These are phyloP conservation scores for Hyphopichia burtonii DNA, from an alignment of 1,139 yeast species.

Conservation along the genomic window DNA sequence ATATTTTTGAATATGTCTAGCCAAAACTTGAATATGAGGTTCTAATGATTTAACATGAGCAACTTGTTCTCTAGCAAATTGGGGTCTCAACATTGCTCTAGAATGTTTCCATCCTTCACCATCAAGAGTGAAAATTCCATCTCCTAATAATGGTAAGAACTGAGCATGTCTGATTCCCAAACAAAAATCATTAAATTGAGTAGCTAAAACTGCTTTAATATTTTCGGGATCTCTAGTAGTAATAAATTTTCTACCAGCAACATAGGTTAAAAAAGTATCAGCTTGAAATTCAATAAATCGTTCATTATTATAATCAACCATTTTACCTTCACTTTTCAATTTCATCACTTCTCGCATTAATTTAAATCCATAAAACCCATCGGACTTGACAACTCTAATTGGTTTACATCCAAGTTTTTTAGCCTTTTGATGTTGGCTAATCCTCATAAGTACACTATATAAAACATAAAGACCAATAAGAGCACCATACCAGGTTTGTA, in stretches of 20 bases:
- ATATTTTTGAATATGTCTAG: constrained; percentile 27
- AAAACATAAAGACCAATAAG: not conserved
- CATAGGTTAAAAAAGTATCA: constrained; percentile 18
- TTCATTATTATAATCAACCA: constrained; percentile 18
- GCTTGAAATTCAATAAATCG: constrained; percentile 12
- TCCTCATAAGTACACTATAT: not conserved
- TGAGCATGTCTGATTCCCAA: constrained; percentile 48
- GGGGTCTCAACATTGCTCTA: constrained; percentile 58
- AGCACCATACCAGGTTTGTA: not conserved
- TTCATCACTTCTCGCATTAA: constrained; percentile 13
- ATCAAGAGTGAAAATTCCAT: constrained; percentile 58
- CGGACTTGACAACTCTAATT: constrained; percentile 9
- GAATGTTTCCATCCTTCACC: constrained; percentile 60
- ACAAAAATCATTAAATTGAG: constrained; percentile 50
- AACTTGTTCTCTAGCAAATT: constrained; percentile 55
- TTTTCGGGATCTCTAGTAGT: constrained; percentile 39
- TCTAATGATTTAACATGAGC: constrained; percentile 49
- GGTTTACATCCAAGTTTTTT: constrained; percentile 21
- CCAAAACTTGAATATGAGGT: constrained; percentile 42
- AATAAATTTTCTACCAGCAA: constrained; percentile 20
- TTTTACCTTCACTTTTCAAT: constrained; percentile 21
- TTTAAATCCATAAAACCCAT: constrained; percentile 24
- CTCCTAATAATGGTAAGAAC: constrained; percentile 48
- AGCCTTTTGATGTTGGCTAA: constrained; percentile 1
- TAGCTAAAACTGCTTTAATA: constrained; percentile 39